These are phyloP conservation scores for Lepidium sativum DNA, from an alignment of 345 rosid genomes.

Conservation along the genomic window DNA sequence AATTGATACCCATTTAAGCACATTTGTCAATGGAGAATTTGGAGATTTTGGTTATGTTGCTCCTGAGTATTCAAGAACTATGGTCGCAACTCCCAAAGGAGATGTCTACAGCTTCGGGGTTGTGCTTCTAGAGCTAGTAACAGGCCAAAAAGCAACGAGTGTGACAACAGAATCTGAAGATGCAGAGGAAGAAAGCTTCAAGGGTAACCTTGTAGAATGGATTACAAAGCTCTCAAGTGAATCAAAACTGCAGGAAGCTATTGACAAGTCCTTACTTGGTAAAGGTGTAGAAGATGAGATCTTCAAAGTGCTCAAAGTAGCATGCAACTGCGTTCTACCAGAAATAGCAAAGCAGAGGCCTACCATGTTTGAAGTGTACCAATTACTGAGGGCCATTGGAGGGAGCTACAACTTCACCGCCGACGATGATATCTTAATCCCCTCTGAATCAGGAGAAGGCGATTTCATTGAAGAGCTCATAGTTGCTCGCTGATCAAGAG, in stretches of 20 bases:
- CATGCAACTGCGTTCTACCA: constrained; percentile 59
- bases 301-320: constrained; percentile 76
- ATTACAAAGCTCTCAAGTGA: constrained; percentile 37
- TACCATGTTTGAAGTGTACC: constrained; percentile 80
- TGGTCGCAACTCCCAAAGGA: constrained; percentile 88
- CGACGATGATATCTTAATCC: constrained; percentile 64
- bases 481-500: constrained; percentile 43
- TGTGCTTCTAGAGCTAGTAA: constrained; percentile 91
- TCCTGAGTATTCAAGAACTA: constrained; percentile 80
- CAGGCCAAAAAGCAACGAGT: constrained; percentile 73
- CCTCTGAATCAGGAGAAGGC: constrained; percentile 46
- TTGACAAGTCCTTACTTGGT: constrained; percentile 48
- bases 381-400: constrained; percentile 78
- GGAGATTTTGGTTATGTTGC: constrained; percentile 96
- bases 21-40: constrained; percentile 93
- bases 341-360: constrained; percentile 69
- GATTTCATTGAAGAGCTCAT: constrained; percentile 67
- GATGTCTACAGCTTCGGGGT: constrained; percentile 93
- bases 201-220: constrained; percentile 93
- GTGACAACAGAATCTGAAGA: constrained; percentile 43
- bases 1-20: constrained; percentile 83
- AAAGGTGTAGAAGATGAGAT: constrained; percentile 65
- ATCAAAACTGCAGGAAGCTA: constrained; percentile 52
- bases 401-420: constrained; percentile 64
- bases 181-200: constrained; percentile 54